These are phyloP conservation scores for Globisporangium camurandrum DNA, from an alignment of 352 stramenopile genomes.

Conservation along the genomic window DNA sequence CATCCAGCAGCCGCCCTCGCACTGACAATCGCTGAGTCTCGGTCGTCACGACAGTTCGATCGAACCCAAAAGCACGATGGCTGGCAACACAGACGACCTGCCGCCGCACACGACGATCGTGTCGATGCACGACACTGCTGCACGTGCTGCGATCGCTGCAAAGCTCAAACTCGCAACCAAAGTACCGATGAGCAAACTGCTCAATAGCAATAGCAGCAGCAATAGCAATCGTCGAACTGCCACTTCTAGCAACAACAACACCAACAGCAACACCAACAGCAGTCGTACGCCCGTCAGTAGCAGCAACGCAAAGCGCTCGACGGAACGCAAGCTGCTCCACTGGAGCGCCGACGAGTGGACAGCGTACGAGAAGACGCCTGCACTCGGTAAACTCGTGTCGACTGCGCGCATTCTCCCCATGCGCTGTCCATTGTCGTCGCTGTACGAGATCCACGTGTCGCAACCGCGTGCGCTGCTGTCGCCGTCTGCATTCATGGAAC, in stretches of 20 bases:
- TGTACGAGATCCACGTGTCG: conserved; percentile 81
- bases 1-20: neutral
- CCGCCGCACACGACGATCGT: conserved; percentile 3
- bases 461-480: conserved; percentile 47
- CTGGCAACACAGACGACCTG: neutral
- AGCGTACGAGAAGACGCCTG: conserved; percentile 48
- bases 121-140: conserved; percentile 8
- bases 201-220: conserved; percentile 10
- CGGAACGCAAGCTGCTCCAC: conserved; percentile 61
- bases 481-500: conserved; percentile 75
- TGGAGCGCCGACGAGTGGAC: conserved; percentile 56
- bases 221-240: neutral
- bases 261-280: neutral
- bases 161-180: conserved; percentile 13
- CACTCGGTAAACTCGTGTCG: conserved; percentile 39
- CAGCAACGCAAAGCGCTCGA: conserved; percentile 4
- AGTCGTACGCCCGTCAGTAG: neutral
- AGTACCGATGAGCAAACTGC: conserved; percentile 5
- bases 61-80: too few relatives aligned
- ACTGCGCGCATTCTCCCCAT: conserved; percentile 65
- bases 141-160: conserved; percentile 14
- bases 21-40: neutral
- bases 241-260: conserved; percentile 1
- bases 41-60: neutral
- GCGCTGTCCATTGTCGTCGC: conserved; percentile 65